Conservation (phyloP, 352 stramenopile genomes). For the Phytophthora constricta region DNA sequence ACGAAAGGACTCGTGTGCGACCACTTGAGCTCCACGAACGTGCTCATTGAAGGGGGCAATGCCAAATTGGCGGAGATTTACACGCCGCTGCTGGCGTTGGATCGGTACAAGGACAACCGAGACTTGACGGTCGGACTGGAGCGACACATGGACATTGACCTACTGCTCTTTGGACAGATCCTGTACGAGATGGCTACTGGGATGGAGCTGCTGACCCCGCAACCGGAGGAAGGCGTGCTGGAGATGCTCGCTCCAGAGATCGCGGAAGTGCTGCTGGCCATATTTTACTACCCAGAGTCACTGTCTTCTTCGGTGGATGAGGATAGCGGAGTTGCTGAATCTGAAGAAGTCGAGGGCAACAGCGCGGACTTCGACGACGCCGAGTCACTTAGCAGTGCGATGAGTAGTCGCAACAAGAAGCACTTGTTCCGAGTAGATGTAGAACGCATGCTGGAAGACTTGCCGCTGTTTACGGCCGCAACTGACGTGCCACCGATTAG, state of each 20-base stretch:
- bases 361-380: slow-evolving; percentile 27
- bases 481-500: slow-evolving; percentile 52
- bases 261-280: slow-evolving; percentile 57
- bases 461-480: slow-evolving; percentile 46
- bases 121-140: slow-evolving; percentile 70
- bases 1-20: slow-evolving; percentile 75
- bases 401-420: slow-evolving; percentile 38
- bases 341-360: slow-evolving; percentile 13
- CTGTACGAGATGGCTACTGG: slow-evolving; percentile 84
- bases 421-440: slow-evolving; percentile 47
- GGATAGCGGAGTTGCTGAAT: too few species aligned
- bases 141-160: slow-evolving; percentile 67
- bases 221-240: slow-evolving; percentile 56
- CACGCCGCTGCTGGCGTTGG: slow-evolving; percentile 64
- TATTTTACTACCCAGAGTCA: slow-evolving; percentile 50
- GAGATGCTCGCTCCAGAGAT: slow-evolving; percentile 62
- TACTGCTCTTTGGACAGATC: slow-evolving; percentile 74
- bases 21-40: slow-evolving; percentile 67
- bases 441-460: slow-evolving; percentile 45
- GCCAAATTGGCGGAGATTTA: slow-evolving; percentile 71
- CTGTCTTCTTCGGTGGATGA: slow-evolving; percentile 5
- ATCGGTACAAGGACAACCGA: slow-evolving; percentile 58
- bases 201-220: slow-evolving; percentile 49
- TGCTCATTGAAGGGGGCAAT: slow-evolving; percentile 67
- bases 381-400: slow-evolving; percentile 23